These are phyloP conservation scores for Monosiga brevicollis DNA, from an alignment of 78 protist genomes.

Conservation along the genomic window DNA sequence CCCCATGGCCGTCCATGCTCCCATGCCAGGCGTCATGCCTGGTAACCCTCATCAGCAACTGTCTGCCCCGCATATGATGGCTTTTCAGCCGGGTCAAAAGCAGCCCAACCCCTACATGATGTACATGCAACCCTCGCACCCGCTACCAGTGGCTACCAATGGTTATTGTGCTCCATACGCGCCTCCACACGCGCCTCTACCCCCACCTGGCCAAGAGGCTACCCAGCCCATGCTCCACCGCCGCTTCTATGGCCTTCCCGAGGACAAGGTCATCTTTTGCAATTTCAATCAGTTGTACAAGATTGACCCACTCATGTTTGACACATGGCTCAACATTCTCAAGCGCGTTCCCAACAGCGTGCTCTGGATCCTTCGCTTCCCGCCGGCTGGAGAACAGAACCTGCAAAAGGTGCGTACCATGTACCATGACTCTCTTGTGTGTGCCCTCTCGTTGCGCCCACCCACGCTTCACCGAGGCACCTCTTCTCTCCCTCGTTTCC, in stretches of 20 bases:
- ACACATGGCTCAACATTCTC: slow-evolving; percentile 19
- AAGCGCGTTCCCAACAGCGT: slow-evolving; percentile 11
- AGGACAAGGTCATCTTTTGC: slow-evolving; percentile 17
- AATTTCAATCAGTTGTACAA: slow-evolving; percentile 43
- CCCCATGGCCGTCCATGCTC: no score
- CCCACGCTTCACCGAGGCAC: no score
- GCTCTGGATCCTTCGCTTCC: slow-evolving; percentile 11
- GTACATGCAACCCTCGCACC: neutral
- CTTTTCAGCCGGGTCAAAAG: no score
- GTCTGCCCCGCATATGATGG: no score
- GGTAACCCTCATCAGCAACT: no score
- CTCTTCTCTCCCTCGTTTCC: no score
- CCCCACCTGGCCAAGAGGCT: neutral
- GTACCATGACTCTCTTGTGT: no score
- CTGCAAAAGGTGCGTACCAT: neutral
- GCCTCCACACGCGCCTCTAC: neutral
- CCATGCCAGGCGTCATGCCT: no score
- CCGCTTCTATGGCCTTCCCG: neutral
- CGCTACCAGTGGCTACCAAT: neutral
- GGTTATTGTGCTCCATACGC: neutral
- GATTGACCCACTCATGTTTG: slow-evolving; percentile 9
- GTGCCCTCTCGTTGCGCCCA: no score
- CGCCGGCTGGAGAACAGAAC: slow-evolving; percentile 1
- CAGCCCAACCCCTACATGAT: neutral
- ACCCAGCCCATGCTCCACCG: neutral